These are phyloP conservation scores for Saccharomycopsis sp. DNA, from an alignment of 805 yeast species.

Conservation along the genomic window DNA sequence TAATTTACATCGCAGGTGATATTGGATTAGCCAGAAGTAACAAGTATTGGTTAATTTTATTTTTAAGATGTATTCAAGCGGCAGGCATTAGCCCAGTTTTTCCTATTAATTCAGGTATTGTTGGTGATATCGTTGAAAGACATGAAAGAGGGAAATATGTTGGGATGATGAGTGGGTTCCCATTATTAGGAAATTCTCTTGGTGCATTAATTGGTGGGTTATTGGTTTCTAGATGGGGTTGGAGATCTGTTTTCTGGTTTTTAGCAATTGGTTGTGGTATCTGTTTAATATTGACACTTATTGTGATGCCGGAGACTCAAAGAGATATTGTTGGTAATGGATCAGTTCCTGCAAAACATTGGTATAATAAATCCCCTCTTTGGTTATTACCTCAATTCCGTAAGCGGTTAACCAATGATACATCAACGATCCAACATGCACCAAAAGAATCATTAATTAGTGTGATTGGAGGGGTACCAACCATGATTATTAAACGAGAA, in stretches of 20 bases:
- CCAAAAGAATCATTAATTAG: background rate
- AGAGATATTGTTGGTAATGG: constrained; percentile 71
- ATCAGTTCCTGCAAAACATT: constrained; percentile 42
- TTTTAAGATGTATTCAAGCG: constrained; percentile 67
- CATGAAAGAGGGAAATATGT: constrained; percentile 63
- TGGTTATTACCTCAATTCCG: constrained; percentile 28
- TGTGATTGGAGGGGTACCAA: background rate
- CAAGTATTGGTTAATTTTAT: constrained; percentile 50
- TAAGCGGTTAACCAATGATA: constrained; percentile 29
- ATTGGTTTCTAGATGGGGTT: constrained; percentile 42
- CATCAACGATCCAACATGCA: constrained; percentile 21
- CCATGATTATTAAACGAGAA: constrained; percentile 1
- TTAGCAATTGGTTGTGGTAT: constrained; percentile 55
- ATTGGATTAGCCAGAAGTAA: constrained; percentile 56
- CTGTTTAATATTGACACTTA: constrained; percentile 29
- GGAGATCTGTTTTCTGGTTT: constrained; percentile 76
- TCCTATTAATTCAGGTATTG: constrained; percentile 54
- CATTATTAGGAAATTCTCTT: constrained; percentile 65
- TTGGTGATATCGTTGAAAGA: constrained; percentile 61
- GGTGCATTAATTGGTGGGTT: constrained; percentile 65
- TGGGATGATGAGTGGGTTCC: constrained; percentile 59
- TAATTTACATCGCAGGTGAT: constrained; percentile 54
- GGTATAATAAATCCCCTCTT: constrained; percentile 39
- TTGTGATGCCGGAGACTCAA: constrained; percentile 68
- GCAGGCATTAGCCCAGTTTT: constrained; percentile 70